Evolutionary conservation across 1,139 yeast genomes (phyloP).

Genomic region (Insectozyma bohioensis): DNA sequence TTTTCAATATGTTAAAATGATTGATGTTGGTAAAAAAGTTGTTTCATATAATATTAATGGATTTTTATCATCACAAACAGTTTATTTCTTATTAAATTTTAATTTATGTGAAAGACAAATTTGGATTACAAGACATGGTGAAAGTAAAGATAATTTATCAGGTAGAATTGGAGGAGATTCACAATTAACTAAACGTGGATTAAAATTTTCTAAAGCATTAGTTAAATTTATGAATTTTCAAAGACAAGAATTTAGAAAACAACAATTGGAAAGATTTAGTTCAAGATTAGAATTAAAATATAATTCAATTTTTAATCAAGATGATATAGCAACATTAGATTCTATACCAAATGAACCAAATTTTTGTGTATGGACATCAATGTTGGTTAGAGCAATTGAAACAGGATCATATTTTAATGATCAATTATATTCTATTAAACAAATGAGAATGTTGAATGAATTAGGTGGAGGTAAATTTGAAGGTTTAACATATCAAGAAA

Average conservation of each 20-base stretch:
- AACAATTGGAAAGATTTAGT: slow-evolving; percentile 57
- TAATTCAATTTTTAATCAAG: slow-evolving; percentile 28
- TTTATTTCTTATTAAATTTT: slow-evolving; percentile 85
- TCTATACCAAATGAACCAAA: slow-evolving; percentile 59
- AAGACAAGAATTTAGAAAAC: slow-evolving; percentile 64
- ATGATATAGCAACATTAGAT: slow-evolving; percentile 24
- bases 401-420: slow-evolving; percentile 77
- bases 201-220: slow-evolving; percentile 68
- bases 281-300: slow-evolving; percentile 43
- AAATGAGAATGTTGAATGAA: slow-evolving; percentile 92
- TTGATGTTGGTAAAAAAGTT: slow-evolving; percentile 91
- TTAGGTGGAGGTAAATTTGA: slow-evolving; percentile 91
- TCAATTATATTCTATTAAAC: slow-evolving; percentile 73
- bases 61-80: slow-evolving; percentile 89
- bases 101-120: slow-evolving; percentile 88
- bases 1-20: slow-evolving; percentile 90
- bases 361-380: slow-evolving; percentile 92
- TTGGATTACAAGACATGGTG: slow-evolving; percentile 96
- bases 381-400: slow-evolving; percentile 75
- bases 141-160: slow-evolving; percentile 75
- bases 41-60: slow-evolving; percentile 92
- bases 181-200: slow-evolving; percentile 74
- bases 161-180: slow-evolving; percentile 95
- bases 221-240: slow-evolving; percentile 74
- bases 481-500: slow-evolving; percentile 87